phyloP scores from a whole-genome alignment of 768 basidiomycete species.

The Exsudoporus frostii region DNA sequence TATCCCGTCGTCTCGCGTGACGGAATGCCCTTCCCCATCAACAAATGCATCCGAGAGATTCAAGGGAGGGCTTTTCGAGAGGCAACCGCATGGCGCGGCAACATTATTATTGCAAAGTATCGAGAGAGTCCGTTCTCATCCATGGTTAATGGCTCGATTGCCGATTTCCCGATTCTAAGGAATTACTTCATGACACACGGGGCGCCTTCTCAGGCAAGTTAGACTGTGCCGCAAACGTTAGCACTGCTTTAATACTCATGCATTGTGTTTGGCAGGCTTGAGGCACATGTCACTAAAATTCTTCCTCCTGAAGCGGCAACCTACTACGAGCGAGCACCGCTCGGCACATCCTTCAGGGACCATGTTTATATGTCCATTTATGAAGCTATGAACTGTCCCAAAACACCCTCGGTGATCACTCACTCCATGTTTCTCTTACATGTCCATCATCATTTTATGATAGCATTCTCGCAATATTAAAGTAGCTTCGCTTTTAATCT shows the following conservation, averaged over 20 bases:
- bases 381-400: constrained; percentile 17
- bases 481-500: constrained; percentile 21
- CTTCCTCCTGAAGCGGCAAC: background rate
- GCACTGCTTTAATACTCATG: constrained; percentile 19
- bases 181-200: constrained; percentile 73
- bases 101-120: constrained; percentile 75
- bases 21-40: constrained; percentile 78
- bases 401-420: constrained; percentile 7
- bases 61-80: constrained; percentile 63
- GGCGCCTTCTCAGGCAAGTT: constrained; percentile 43
- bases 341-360: constrained; percentile 16
- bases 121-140: constrained; percentile 41
- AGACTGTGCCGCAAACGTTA: constrained; percentile 17
- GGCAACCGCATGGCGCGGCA: constrained; percentile 72
- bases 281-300: constrained; percentile 19
- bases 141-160: constrained; percentile 75
- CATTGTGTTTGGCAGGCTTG: constrained; percentile 26
- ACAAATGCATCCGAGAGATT: constrained; percentile 72
- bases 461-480: constrained; percentile 11
- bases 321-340: background rate
- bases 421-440: constrained; percentile 23
- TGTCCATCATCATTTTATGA: constrained; percentile 22
- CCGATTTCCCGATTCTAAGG: constrained; percentile 78
- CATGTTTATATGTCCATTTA: constrained; percentile 26
- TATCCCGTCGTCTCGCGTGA: constrained; percentile 75